These are phyloP conservation scores for Phascolomyces articulosus DNA, from an alignment of 371 early-diverging fungal species.

Conservation along the genomic window DNA sequence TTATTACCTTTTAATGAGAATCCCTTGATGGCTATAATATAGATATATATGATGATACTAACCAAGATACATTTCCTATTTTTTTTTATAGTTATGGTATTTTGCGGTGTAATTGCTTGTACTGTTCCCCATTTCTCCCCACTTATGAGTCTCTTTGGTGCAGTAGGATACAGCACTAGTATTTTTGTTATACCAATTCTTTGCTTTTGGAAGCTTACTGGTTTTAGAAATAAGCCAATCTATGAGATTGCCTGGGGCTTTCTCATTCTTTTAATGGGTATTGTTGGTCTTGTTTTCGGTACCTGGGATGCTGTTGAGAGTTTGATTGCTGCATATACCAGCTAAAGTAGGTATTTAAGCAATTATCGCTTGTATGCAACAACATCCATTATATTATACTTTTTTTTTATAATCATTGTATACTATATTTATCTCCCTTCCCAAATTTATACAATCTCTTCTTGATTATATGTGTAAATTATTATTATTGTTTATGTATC, in stretches of 20 bases:
- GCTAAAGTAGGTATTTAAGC: too few species aligned
- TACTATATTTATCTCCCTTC: too few species aligned
- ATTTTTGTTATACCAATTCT: conserved; percentile 85
- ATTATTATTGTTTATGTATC: too few species aligned
- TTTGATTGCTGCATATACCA: conserved; percentile 41
- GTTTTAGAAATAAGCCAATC: conserved; percentile 57
- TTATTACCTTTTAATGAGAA: too few species aligned
- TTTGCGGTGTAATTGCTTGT: conserved; percentile 65
- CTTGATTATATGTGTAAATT: too few species aligned
- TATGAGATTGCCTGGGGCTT: conserved; percentile 61
- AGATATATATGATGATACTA: not conserved
- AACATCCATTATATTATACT: too few species aligned
- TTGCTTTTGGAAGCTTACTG: conserved; percentile 77
- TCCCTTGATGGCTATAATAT: too few species aligned
- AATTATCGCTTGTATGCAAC: too few species aligned
- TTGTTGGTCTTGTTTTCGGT: conserved; percentile 76
- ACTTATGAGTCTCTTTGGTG: conserved; percentile 83
- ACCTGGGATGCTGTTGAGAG: conserved; percentile 68
- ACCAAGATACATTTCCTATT: not conserved
- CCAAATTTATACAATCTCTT: too few species aligned
- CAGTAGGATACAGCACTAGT: conserved; percentile 75
- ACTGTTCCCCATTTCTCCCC: conserved; percentile 79
- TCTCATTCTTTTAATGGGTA: conserved; percentile 65
- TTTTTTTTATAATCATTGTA: too few species aligned
- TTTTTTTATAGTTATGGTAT: conserved; percentile 41